Evolutionary conservation across 1,284 basidiomycete species (phyloP).

Genomic region (Waitea zeae): DNA sequence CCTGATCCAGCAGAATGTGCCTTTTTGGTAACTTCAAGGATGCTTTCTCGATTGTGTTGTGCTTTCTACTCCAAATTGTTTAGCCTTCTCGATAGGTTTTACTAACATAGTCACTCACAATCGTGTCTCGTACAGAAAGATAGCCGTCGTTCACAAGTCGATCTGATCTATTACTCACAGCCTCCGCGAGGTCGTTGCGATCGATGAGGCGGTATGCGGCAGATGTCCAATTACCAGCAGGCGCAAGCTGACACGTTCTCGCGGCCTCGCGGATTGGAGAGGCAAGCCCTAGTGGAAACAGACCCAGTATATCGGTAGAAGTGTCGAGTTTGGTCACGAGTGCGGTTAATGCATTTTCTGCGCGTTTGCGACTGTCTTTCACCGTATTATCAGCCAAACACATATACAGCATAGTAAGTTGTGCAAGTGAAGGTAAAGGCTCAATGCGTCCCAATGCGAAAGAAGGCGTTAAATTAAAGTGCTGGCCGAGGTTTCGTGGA

Average conservation of each 20-base stretch:
- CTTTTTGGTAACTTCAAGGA: slow-evolving; percentile 30
- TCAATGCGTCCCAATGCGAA: slow-evolving; percentile 43
- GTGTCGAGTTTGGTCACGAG: slow-evolving; percentile 25
- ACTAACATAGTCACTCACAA: slow-evolving; percentile 22
- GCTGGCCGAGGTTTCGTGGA: slow-evolving; percentile 29
- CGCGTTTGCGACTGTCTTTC: slow-evolving; percentile 35
- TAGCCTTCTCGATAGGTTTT: slow-evolving; percentile 3
- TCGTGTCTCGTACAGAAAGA: slow-evolving; percentile 33
- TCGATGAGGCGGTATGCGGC: slow-evolving; percentile 63
- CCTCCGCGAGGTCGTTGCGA: slow-evolving; percentile 63
- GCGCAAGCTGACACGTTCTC: slow-evolving; percentile 63
- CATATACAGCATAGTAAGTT: slow-evolving; percentile 35
- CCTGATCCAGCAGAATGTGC: slow-evolving; percentile 30
- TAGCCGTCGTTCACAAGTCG: slow-evolving; percentile 32
- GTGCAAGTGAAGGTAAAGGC: slow-evolving; percentile 29
- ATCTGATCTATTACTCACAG: slow-evolving; percentile 24
- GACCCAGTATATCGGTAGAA: slow-evolving; percentile 12
- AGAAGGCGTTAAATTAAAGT: slow-evolving; percentile 34
- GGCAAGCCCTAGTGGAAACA: slow-evolving; percentile 57
- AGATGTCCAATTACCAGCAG: slow-evolving; percentile 55
- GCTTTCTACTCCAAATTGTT: slow-evolving; percentile 18
- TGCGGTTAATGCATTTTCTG: slow-evolving; percentile 40
- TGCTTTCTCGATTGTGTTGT: slow-evolving; percentile 26
- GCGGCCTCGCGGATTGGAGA: slow-evolving; percentile 74
- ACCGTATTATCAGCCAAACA: slow-evolving; percentile 32